Conservation (phyloP, 306 rosid genomes). For the Argentina anserina region DNA sequence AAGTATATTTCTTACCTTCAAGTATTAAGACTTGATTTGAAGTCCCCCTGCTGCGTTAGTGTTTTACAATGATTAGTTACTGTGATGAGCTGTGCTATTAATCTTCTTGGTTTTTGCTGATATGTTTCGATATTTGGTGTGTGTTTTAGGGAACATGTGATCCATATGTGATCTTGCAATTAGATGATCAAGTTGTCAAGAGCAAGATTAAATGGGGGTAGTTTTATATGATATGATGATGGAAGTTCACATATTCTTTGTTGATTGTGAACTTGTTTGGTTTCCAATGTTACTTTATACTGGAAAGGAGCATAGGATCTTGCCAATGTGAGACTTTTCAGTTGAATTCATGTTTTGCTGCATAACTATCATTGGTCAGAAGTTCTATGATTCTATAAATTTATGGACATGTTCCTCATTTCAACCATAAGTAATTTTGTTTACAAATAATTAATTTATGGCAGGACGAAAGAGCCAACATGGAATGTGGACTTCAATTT, state of each 20-base stretch:
- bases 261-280: background rate
- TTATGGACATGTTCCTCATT: constrained; percentile 3
- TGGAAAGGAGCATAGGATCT: background rate
- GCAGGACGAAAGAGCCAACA: constrained; percentile 76
- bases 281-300: background rate
- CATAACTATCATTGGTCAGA: background rate
- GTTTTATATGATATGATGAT: constrained; percentile 8
- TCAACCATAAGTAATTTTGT: constrained; percentile 14
- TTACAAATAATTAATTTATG: constrained; percentile 22
- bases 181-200: constrained; percentile 79
- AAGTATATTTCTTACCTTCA: constrained; percentile 44
- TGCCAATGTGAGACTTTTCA: background rate
- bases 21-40: too few relatives aligned
- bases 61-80: constrained; percentile 15
- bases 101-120: background rate
- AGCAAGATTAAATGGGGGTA: constrained; percentile 94
- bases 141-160: constrained; percentile 88
- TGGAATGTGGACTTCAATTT: constrained; percentile 87
- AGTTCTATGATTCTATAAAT: background rate
- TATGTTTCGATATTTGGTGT: constrained; percentile 16
- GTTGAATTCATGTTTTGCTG: constrained; percentile 9
- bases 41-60: constrained; percentile 10
- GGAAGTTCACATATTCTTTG: background rate
- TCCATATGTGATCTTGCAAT: constrained; percentile 76
- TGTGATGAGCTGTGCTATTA: background rate